Base-by-base conservation (phyloP, 2,329 filamentous ascomycete genomes). In the Leptoxyphium fumago region DNA sequence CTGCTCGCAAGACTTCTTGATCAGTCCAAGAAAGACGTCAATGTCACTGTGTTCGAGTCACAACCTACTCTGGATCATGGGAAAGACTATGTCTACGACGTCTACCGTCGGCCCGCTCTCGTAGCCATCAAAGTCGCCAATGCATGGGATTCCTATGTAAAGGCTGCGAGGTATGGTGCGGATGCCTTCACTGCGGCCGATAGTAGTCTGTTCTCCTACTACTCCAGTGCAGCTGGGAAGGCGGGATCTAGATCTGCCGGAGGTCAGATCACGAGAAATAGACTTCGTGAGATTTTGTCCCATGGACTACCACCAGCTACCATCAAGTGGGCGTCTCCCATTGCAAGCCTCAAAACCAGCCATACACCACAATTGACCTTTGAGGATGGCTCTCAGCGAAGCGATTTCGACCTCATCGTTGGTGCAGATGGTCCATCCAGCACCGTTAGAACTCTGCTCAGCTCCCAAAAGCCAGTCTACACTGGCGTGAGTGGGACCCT, bases 141-240 rank as follows among this genome's bases (percentile, higher is more conserved):
- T 2, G 54, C 64, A 15, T 63, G 50, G 44, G 55, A 59, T 14
- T 48, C 57, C 21, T 62, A 62, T 46, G 30, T 50, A 29, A 57
- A 61, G 40, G 47, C 59, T 34, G 61, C 61, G 2, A 59, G 65
- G 28, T 68, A 62, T 44, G 65, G 67, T 40, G 62, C 64, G 45
- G 64, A 70, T 48, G 63, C 62, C n/a, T 48, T 68, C 29, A 52
- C 61, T 5, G 41, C 69, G 17, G 59, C 56, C 8, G 65, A 68
- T 50, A 66, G 67, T 51, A 59, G 62, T 38, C 43, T 57, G 2
- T 47, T 58, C 9, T 51, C 50, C 39, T 61, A 60, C 39, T 41
- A 60, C 43, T 53, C 48, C 11, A 29, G 50, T 21, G 47, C 46
- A 10, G 45, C 52, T 48, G 48, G 59, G 48, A 29, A 58, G 51